Evolutionary conservation across 2,329 filamentous ascomycete species (phyloP).

Genomic region (Neurospora sp.): DNA sequence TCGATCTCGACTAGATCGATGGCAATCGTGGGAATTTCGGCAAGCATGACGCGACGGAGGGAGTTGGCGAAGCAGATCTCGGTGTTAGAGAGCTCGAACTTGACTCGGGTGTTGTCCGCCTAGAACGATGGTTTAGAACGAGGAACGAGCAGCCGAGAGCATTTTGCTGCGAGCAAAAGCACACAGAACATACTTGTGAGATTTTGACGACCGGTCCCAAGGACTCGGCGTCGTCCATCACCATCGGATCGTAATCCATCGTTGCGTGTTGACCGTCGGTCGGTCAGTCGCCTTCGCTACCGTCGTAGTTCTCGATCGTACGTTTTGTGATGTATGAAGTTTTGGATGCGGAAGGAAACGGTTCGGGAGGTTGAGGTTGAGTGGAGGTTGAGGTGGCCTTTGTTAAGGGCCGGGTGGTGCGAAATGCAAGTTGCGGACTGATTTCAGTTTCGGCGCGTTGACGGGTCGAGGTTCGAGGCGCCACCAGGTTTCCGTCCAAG

Average conservation of each 20-base stretch:
- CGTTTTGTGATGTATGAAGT: not conserved
- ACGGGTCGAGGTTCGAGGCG: not conserved
- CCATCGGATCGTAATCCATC: slow-evolving; percentile 53
- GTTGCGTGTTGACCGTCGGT: slow-evolving; percentile 4
- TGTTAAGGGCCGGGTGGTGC: not conserved
- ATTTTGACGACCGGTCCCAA: slow-evolving; percentile 50
- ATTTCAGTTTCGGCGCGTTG: not conserved
- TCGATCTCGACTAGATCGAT: slow-evolving; percentile 93
- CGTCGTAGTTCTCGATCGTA: not conserved
- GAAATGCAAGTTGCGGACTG: not conserved
- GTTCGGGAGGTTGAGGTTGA: not conserved
- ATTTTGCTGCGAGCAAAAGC: not conserved
- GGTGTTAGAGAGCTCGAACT: slow-evolving; percentile 84
- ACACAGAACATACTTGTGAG: slow-evolving; percentile 35
- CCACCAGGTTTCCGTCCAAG: not conserved
- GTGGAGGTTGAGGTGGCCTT: not conserved
- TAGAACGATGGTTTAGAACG: slow-evolving; percentile 28
- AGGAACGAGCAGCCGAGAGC: not conserved
- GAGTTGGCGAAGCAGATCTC: slow-evolving; percentile 91
- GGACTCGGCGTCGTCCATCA: slow-evolving; percentile 49
- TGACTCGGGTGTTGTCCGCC: slow-evolving; percentile 72
- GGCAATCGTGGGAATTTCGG: slow-evolving; percentile 88
- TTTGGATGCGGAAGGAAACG: not conserved
- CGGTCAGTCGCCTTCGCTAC: not conserved
- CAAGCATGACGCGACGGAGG: slow-evolving; percentile 79